Conservation (phyloP, 805 yeast species). For the Candida suzukii region DNA sequence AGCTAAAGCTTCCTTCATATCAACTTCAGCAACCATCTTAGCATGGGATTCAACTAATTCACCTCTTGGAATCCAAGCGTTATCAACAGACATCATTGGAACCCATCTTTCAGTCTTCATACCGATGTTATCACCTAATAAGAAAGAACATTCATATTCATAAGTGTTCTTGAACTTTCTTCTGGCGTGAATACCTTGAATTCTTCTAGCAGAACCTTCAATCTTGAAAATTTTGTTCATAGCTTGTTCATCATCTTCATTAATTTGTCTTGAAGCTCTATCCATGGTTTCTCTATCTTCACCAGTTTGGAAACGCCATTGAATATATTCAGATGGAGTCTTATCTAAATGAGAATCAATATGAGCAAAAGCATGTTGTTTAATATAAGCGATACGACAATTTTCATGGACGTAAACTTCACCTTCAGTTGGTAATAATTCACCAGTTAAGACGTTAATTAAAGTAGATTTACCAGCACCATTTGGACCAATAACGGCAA, state of each 20-base stretch:
- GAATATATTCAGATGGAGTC: conserved; percentile 99
- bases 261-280: conserved; percentile 98
- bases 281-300: conserved; percentile 99
- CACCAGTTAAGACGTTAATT: conserved; percentile 99
- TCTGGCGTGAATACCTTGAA: conserved; percentile 89
- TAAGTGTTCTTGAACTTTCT: conserved; percentile 99
- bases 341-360: conserved; percentile 97
- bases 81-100: conserved; percentile 99
- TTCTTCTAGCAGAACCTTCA: conserved; percentile 98
- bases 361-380: conserved; percentile 99
- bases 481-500: conserved; percentile 99
- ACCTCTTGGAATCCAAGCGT: conserved; percentile 99
- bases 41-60: conserved; percentile 95
- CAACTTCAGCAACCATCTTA: conserved; percentile 99
- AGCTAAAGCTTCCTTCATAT: conserved; percentile 99
- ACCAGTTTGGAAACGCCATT: conserved; percentile 99
- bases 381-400: conserved; percentile 99
- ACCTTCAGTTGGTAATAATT: conserved; percentile 95
- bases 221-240: conserved; percentile 99
- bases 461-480: conserved; percentile 99
- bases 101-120: conserved; percentile 99
- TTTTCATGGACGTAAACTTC: conserved; percentile 99
- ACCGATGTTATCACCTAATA: conserved; percentile 97
- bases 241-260: conserved; percentile 93
- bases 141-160: conserved; percentile 98